Conservation (phyloP, 1,284 basidiomycete genomes). For the Austropuccinia psidii region DNA sequence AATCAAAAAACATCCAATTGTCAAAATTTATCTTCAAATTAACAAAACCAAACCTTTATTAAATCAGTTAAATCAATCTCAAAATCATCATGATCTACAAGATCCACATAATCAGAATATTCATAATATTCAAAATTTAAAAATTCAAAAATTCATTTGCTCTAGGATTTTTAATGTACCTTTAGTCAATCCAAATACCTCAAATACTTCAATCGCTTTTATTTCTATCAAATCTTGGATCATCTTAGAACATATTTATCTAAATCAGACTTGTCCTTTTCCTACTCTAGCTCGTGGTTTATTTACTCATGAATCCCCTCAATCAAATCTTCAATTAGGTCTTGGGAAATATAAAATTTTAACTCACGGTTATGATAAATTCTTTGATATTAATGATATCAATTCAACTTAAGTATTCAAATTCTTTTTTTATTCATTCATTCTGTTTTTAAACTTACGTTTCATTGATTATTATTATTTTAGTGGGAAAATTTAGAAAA, state of each 20-base stretch:
- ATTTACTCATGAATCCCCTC: slow-evolving; percentile 58
- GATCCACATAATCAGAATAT: too few species aligned
- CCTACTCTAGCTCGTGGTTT: slow-evolving; percentile 82
- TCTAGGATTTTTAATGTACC: too few species aligned
- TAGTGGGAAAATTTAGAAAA: slow-evolving; percentile 71
- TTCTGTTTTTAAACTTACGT: neutral
- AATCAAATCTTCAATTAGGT: slow-evolving; percentile 41
- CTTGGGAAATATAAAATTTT: slow-evolving; percentile 56
- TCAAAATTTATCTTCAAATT: too few species aligned
- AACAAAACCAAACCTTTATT: too few species aligned
- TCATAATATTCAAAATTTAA: too few species aligned
- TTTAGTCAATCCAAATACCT: too few species aligned
- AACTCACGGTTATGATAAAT: slow-evolving; percentile 93
- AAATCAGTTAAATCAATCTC: too few species aligned
- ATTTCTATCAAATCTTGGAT: slow-evolving; percentile 70
- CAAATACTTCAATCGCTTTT: too few species aligned
- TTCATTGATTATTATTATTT: slow-evolving; percentile 19
- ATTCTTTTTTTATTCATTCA: neutral
- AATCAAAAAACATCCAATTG: too few species aligned
- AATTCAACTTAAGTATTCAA: slow-evolving; percentile 73
- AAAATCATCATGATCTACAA: too few species aligned
- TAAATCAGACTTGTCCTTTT: slow-evolving; percentile 75
- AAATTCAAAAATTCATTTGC: too few species aligned
- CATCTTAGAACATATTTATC: slow-evolving; percentile 91
- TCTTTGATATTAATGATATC: slow-evolving; percentile 95